Base-by-base conservation (phyloP, 345 rosid species). In the Adansonia digitata region DNA sequence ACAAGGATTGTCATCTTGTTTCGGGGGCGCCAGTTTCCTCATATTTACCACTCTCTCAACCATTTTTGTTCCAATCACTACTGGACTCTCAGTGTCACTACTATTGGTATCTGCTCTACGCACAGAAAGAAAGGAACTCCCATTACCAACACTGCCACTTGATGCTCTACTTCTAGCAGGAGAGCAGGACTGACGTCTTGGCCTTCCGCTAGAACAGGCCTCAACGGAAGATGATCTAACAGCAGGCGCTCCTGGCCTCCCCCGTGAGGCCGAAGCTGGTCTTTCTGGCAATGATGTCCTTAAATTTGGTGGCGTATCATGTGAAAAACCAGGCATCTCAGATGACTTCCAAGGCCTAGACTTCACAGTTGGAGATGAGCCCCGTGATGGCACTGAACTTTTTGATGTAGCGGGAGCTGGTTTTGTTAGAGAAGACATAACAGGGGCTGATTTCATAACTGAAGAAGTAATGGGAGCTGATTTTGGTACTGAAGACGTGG, bases 311-410 rank as follows among this genome's bases (percentile, higher is more conserved):
- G 99, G 98, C 64, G 97, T 91, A 79, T 93, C 98, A 65, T 85
- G 87, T 0, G 98, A 95, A 81, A 83, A 95, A 71, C 99, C 99
- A 34, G 98, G 98, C 97, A 95, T 95, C 80, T 93, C 94, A 13
- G 98, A 90, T 20, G 97, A 98, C 80, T 91, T 95, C 99, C 99
- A 95, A 67, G 97, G 91, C 74, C 97, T 86, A 74, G 97, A 82
- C 83, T 87, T 93, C 67, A 81, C 84, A 2, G 92, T 85, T 20
- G 96, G 98, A 73, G 99, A 91, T 65, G 89, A 75, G 43, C 84
- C 97, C 48, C 88, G 92, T n/a, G 96, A 90, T 73, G 88, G 72
- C 60, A 78, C 84, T 31, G 87, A 84, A 77, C 81, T 88, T 81
- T 79, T 88, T 37, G 91, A 82, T 67, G 74, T 71, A 34, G 86